Percentiles rank a stretch among this genome's conserved stretches.
phyloP scores from a whole-genome alignment of 179 eudicot genomes.

The Nepenthes alata region DNA sequence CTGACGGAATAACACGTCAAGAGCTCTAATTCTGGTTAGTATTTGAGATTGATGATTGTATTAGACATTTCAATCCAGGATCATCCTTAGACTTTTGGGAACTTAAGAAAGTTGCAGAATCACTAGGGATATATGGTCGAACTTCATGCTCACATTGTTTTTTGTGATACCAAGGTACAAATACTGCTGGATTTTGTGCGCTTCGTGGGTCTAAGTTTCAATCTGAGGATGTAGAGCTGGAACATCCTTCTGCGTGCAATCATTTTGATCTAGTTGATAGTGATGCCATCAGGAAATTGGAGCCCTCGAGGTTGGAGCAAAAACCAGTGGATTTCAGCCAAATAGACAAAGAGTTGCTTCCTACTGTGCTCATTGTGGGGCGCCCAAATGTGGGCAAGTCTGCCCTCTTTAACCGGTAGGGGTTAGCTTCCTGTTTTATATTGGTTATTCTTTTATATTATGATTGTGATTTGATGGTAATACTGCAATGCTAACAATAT shows the following conservation, averaged over 20 bases:
- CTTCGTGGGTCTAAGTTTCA: slow-evolving; percentile 3
- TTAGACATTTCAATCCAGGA: slow-evolving; percentile 11
- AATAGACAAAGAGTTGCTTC: slow-evolving; percentile 60
- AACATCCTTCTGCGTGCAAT: background rate
- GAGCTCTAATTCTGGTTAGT: too few species aligned
- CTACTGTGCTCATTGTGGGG: slow-evolving; percentile 68
- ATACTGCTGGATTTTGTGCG: slow-evolving; percentile 11
- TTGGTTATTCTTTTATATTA: background rate
- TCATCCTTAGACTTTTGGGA: slow-evolving; percentile 9
- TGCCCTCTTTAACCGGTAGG: slow-evolving; percentile 85
- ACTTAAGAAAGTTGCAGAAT: slow-evolving; percentile 5
- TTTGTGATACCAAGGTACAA: slow-evolving; percentile 8
- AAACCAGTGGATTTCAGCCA: slow-evolving; percentile 58
- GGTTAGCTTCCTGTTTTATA: background rate
- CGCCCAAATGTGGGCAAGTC: slow-evolving; percentile 98
- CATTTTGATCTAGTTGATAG: slow-evolving; percentile 4
- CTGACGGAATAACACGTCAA: too few species aligned
- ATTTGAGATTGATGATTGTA: background rate
- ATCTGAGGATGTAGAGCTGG: background rate
- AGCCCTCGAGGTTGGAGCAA: background rate
- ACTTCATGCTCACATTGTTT: slow-evolving; percentile 3
- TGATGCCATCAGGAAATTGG: slow-evolving; percentile 11
- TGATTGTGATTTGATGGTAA: background rate
- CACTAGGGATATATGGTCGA: slow-evolving; percentile 2
- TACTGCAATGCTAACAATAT: slow-evolving; percentile 2